These are phyloP conservation scores for Endocalyx cinctus DNA, from an alignment of 2,329 filamentous ascomycete species.

Conservation along the genomic window DNA sequence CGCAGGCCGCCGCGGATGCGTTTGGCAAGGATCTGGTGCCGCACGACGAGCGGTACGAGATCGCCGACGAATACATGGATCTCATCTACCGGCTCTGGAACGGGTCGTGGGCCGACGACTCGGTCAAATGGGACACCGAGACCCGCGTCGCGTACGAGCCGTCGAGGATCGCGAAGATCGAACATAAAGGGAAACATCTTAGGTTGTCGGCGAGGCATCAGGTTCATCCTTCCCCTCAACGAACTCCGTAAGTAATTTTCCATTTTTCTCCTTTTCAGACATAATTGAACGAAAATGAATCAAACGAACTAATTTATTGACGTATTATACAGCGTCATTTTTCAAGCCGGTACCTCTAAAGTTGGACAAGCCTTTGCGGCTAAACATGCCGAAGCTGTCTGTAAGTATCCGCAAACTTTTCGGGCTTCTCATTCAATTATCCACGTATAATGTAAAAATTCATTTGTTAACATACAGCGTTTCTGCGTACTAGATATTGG, in stretches of 20 bases:
- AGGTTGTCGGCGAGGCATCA: constrained; percentile 55
- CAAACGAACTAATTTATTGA: too few species aligned
- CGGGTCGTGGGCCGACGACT: constrained; percentile 41
- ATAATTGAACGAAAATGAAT: not conserved
- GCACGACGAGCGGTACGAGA: constrained; percentile 44
- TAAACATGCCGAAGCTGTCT: constrained; percentile 59
- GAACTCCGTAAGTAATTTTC: constrained; percentile 43
- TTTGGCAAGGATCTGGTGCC: constrained; percentile 40
- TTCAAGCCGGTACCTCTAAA: constrained; percentile 60
- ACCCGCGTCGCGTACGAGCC: constrained; percentile 28
- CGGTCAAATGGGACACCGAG: constrained; percentile 21
- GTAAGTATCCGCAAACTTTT: too few species aligned
- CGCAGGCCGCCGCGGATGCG: constrained; percentile 42
- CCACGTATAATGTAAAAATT: too few species aligned
- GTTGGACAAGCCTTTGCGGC: constrained; percentile 58
- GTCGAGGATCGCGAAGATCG: constrained; percentile 50
- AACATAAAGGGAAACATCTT: constrained; percentile 58
- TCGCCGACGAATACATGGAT: constrained; percentile 44
- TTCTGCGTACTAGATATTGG: too few species aligned
- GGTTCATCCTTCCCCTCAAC: constrained; percentile 57
- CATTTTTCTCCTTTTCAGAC: not conserved
- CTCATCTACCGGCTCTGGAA: constrained; percentile 47
- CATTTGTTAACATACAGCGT: too few species aligned
- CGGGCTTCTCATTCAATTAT: too few species aligned
- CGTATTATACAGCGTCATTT: constrained; percentile 39